Evolutionary conservation across 345 rosid genomes (phyloP).

Genomic region (Pelargonium nanum): DNA sequence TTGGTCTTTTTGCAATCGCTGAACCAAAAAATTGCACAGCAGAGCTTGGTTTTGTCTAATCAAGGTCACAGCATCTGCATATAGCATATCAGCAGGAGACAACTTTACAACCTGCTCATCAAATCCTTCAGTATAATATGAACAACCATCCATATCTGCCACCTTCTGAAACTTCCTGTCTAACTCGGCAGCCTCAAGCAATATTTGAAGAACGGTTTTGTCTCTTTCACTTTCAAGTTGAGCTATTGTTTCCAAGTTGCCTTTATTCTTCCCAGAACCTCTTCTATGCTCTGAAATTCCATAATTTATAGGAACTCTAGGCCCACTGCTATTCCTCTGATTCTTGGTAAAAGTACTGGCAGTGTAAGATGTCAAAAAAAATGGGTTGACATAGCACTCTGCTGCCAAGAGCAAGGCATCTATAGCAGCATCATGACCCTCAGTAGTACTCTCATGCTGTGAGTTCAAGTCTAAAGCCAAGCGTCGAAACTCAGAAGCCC

Average conservation of each 20-base stretch:
- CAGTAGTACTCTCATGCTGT: slow-evolving; percentile 37
- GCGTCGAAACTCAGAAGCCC: slow-evolving; percentile 66
- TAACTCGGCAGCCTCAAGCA: slow-evolving; percentile 66
- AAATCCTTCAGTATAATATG: slow-evolving; percentile 22
- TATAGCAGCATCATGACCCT: slow-evolving; percentile 71
- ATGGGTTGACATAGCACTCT: slow-evolving; percentile 80
- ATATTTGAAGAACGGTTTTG: slow-evolving; percentile 52
- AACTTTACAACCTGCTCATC: slow-evolving; percentile 39
- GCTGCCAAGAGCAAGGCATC: slow-evolving; percentile 85
- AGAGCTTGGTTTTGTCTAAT: slow-evolving; percentile 68
- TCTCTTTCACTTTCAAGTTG: slow-evolving; percentile 60
- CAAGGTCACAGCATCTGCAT: slow-evolving; percentile 64
- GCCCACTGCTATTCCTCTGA: slow-evolving; percentile 12
- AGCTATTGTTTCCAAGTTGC: slow-evolving; percentile 34
- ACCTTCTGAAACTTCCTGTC: slow-evolving; percentile 39
- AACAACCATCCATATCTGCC: slow-evolving; percentile 24
- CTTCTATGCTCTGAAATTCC: slow-evolving; percentile 22
- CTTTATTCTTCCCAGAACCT: slow-evolving; percentile 19
- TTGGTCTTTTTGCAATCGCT: slow-evolving; percentile 45
- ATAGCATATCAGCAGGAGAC: slow-evolving; percentile 39
- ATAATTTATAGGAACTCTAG: slow-evolving; percentile 18
- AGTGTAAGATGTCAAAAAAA: slow-evolving; percentile 44
- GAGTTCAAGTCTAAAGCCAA: slow-evolving; percentile 62
- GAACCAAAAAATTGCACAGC: slow-evolving; percentile 51
- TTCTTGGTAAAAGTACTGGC: slow-evolving; percentile 20